Evolutionary conservation across 2,329 filamentous ascomycete species (phyloP).

Genomic region (Trichophyton simii): DNA sequence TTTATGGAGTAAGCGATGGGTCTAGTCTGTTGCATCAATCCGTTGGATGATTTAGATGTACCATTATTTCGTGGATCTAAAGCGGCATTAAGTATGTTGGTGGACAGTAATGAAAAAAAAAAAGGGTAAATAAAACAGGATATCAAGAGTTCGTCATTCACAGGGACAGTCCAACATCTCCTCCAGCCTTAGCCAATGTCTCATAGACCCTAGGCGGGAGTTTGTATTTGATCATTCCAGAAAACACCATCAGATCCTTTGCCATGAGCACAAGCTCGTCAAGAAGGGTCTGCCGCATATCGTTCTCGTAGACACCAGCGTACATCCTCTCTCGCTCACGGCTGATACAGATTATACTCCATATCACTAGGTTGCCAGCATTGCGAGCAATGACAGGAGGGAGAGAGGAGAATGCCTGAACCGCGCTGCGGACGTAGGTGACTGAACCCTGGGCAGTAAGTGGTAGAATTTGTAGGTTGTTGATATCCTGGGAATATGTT

Average conservation of each 20-base stretch:
- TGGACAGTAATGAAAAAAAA: background rate
- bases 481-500: slow-evolving; percentile 48
- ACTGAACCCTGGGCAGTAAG: slow-evolving; percentile 63
- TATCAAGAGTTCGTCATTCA: background rate
- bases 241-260: slow-evolving; percentile 85
- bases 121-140: background rate
- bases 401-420: slow-evolving; percentile 66
- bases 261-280: slow-evolving; percentile 66
- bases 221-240: slow-evolving; percentile 81
- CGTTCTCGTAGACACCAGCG: slow-evolving; percentile 55
- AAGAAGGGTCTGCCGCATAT: slow-evolving; percentile 41
- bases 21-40: background rate
- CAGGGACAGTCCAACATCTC: slow-evolving; percentile 41
- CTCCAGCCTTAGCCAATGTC: slow-evolving; percentile 68
- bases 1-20: background rate
- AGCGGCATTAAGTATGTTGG: background rate
- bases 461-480: slow-evolving; percentile 64
- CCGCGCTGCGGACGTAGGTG: slow-evolving; percentile 62
- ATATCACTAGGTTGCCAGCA: slow-evolving; percentile 81
- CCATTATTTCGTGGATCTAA: background rate
- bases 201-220: slow-evolving; percentile 80
- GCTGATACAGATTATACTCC: slow-evolving; percentile 80
- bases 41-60: background rate
- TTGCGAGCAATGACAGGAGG: slow-evolving; percentile 75
- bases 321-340: slow-evolving; percentile 61